A percentile compares a stretch with the other conserved stretches of the same genome.
Evolutionary conservation across 495 filamentous ascomycete species (phyloP).

Genomic region (Extremus antarcticus): DNA sequence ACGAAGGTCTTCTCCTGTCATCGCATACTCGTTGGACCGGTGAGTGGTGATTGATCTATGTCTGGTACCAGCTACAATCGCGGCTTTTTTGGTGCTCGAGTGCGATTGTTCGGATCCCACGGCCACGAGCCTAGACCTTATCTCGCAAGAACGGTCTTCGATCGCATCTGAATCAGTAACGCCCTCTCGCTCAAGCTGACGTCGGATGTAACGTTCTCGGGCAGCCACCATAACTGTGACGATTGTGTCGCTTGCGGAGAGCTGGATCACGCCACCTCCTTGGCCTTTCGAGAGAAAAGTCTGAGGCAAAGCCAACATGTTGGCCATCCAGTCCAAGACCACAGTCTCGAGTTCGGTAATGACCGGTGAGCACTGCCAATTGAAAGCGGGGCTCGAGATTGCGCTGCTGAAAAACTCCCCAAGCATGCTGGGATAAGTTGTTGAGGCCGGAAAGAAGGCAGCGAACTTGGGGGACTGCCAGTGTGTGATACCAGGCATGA

Average conservation of each 20-base stretch:
- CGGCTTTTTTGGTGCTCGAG: slow-evolving; percentile 75
- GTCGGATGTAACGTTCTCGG: slow-evolving; percentile 54
- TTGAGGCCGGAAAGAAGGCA: slow-evolving; percentile 83
- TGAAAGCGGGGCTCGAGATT: slow-evolving; percentile 85
- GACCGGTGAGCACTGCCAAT: slow-evolving; percentile 91
- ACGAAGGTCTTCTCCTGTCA: slow-evolving; percentile 56
- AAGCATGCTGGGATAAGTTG: slow-evolving; percentile 76
- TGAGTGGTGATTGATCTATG: slow-evolving; percentile 55
- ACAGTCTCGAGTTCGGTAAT: slow-evolving; percentile 95
- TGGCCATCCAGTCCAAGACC: slow-evolving; percentile 83
- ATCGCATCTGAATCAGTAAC: slow-evolving; percentile 45
- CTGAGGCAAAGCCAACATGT: slow-evolving; percentile 58
- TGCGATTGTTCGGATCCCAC: slow-evolving; percentile 72
- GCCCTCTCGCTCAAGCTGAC: slow-evolving; percentile 30
- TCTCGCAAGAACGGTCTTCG: slow-evolving; percentile 54
- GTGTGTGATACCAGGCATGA: slow-evolving; percentile 89
- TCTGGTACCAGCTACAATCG: slow-evolving; percentile 72
- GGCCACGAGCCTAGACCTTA: slow-evolving; percentile 64
- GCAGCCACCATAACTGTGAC: slow-evolving; percentile 83
- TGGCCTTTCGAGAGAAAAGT: slow-evolving; percentile 67
- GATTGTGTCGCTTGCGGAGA: slow-evolving; percentile 81
- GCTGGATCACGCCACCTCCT: slow-evolving; percentile 90
- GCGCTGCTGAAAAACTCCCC: slow-evolving; percentile 88
- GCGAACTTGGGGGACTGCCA: slow-evolving; percentile 95
- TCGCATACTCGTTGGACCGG: slow-evolving; percentile 51